phyloP scores from a whole-genome alignment of 2,329 filamentous ascomycete genomes.

The Teratosphaeria viscida region DNA sequence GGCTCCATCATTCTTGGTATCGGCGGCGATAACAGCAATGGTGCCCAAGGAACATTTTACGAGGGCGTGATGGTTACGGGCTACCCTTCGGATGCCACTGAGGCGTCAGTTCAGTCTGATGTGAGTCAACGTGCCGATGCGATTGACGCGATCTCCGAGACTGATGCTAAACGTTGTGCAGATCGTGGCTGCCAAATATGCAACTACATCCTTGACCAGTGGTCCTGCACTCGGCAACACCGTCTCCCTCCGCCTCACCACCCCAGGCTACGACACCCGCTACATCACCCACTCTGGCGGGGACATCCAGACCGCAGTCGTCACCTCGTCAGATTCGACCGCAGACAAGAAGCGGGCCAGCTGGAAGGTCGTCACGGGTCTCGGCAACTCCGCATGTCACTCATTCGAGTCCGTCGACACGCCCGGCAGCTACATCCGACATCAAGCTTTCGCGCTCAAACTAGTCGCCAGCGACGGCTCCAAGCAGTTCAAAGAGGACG shows the following conservation, averaged over 20 bases:
- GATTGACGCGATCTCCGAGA: not conserved
- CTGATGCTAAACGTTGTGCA: not conserved
- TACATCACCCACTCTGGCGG: constrained; percentile 46
- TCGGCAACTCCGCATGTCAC: constrained; percentile 46
- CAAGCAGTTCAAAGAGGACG: constrained; percentile 50
- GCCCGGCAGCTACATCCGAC: constrained; percentile 49
- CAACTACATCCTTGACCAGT: constrained; percentile 37
- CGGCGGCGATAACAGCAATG: constrained; percentile 52
- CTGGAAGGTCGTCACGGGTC: constrained; percentile 45
- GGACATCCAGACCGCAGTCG: constrained; percentile 45
- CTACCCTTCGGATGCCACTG: constrained; percentile 50
- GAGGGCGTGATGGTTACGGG: constrained; percentile 55
- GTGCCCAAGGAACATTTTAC: constrained; percentile 44
- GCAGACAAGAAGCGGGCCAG: constrained; percentile 43
- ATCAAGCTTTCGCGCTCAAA: constrained; percentile 43
- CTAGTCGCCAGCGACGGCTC: constrained; percentile 43
- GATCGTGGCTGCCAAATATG: constrained; percentile 39
- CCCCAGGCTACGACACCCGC: constrained; percentile 42
- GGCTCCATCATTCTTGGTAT: constrained; percentile 56
- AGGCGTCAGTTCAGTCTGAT: constrained; percentile 40
- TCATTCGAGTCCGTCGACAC: constrained; percentile 53
- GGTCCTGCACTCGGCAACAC: constrained; percentile 41
- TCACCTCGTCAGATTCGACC: constrained; percentile 41
- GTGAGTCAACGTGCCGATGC: constrained; percentile 31
- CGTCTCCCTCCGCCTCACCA: constrained; percentile 47